phyloP scores from a whole-genome alignment of 2,329 filamentous ascomycete species.

The Tolypocladium album region DNA sequence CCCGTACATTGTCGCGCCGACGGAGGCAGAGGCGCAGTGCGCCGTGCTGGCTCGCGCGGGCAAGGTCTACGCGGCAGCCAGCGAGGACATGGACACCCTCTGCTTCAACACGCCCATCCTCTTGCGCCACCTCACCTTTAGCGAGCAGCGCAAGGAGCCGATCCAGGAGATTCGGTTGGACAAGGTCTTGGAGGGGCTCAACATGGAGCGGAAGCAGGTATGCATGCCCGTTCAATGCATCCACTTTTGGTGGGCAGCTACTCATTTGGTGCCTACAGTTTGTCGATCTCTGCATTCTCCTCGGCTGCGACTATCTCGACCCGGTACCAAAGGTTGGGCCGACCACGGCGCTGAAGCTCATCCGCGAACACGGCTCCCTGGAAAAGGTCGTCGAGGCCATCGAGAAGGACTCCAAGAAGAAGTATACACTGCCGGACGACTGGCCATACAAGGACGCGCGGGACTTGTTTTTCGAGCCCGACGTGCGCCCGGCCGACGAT shows the following conservation, averaged over 20 bases:
- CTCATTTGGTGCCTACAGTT: constrained; percentile 47
- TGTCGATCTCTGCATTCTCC: constrained; percentile 92
- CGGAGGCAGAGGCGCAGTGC: constrained; percentile 95
- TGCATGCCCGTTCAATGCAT: constrained; percentile 5
- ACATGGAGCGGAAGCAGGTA: constrained; percentile 82
- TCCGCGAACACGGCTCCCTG: constrained; percentile 80
- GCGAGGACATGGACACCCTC: constrained; percentile 97
- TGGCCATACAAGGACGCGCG: constrained; percentile 94
- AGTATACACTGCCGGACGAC: constrained; percentile 83
- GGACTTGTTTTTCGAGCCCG: constrained; percentile 81
- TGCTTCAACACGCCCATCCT: constrained; percentile 91
- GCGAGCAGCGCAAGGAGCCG: constrained; percentile 93
- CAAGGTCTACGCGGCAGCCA: constrained; percentile 94
- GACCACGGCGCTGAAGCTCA: constrained; percentile 82
- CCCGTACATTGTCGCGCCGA: constrained; percentile 88
- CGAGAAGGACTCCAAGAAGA: constrained; percentile 63
- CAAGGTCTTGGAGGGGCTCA: constrained; percentile 74
- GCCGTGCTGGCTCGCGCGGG: constrained; percentile 79
- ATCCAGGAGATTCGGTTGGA: constrained; percentile 91
- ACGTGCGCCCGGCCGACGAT: constrained; percentile 74
- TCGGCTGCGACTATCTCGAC: constrained; percentile 96
- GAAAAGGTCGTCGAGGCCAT: constrained; percentile 80
- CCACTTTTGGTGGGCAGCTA: neutral
- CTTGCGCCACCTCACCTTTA: constrained; percentile 87
- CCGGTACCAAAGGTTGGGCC: constrained; percentile 92